Evolutionary conservation across 306 rosid genomes (phyloP).

Genomic region (Adenanthera pavonina): DNA sequence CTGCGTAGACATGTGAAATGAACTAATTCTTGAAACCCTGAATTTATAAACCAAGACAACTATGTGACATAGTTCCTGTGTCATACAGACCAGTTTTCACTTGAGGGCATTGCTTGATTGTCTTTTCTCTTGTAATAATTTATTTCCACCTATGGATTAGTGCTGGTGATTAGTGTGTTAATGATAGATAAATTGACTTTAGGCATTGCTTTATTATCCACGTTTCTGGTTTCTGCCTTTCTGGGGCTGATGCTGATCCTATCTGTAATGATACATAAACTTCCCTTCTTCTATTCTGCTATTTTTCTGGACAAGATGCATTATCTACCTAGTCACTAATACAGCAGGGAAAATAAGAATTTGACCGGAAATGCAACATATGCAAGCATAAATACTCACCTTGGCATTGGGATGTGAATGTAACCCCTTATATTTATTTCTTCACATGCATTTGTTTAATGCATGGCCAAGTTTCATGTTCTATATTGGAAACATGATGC

Average conservation of each 20-base stretch:
- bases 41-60: not conserved
- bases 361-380: conserved; percentile 98
- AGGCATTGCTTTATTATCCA: conserved; percentile 11
- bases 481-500: conserved; percentile 42
- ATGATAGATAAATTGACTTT: not conserved
- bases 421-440: not conserved
- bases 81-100: not conserved
- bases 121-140: conserved; percentile 4
- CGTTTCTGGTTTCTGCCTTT: conserved; percentile 16
- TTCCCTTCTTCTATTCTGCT: not conserved
- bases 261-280: not conserved
- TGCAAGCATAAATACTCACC: conserved; percentile 98
- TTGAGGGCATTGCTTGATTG: conserved; percentile 22
- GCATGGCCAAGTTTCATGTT: conserved; percentile 30
- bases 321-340: conserved; percentile 37
- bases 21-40: not conserved
- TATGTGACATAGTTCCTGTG: conserved; percentile 16
- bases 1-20: conserved; percentile 18
- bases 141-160: conserved; percentile 10
- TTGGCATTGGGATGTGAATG: conserved; percentile 76
- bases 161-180: not conserved
- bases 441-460: conserved; percentile 27
- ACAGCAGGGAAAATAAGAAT: conserved; percentile 92
- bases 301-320: conserved; percentile 8
- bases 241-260: conserved; percentile 2